Percentiles rank a stretch among this genome's conserved stretches.
phyloP scores from a whole-genome alignment of 1,139 yeast genomes.

The Diutina rugosa region DNA sequence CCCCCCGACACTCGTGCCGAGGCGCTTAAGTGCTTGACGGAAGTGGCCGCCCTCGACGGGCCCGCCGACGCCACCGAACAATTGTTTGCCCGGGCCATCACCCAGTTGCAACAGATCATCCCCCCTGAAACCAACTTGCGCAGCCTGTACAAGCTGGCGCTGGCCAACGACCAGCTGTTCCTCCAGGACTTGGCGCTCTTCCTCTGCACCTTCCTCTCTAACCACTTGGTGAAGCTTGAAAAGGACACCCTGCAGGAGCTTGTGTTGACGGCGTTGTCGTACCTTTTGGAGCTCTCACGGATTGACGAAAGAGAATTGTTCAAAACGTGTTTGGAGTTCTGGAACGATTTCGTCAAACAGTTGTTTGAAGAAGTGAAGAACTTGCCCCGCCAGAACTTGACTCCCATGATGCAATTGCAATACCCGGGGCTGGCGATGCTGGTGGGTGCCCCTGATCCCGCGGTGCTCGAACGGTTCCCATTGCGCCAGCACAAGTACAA shows the following conservation, averaged over 20 bases:
- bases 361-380: slow-evolving; percentile 78
- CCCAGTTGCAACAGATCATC: slow-evolving; percentile 54
- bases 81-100: slow-evolving; percentile 66
- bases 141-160: slow-evolving; percentile 61
- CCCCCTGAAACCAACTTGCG: slow-evolving; percentile 69
- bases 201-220: slow-evolving; percentile 69
- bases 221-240: slow-evolving; percentile 69
- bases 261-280: slow-evolving; percentile 60
- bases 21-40: slow-evolving; percentile 85
- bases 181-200: slow-evolving; percentile 93
- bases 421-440: slow-evolving; percentile 28
- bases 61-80: slow-evolving; percentile 53
- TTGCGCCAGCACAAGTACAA: slow-evolving; percentile 78
- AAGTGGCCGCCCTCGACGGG: slow-evolving; percentile 59
- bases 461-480: slow-evolving; percentile 58
- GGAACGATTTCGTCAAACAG: slow-evolving; percentile 74
- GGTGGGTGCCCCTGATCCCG: slow-evolving; percentile 85
- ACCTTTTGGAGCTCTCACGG: slow-evolving; percentile 73
- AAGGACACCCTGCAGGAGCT: slow-evolving; percentile 46
- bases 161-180: slow-evolving; percentile 80
- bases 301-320: slow-evolving; percentile 94
- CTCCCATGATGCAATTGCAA: slow-evolving; percentile 65
- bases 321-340: slow-evolving; percentile 89
- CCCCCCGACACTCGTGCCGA: slow-evolving; percentile 76
- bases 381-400: slow-evolving; percentile 56